Evolutionary conservation across 768 basidiomycete genomes (phyloP).

Genomic region (Termitomyces sp.): DNA sequence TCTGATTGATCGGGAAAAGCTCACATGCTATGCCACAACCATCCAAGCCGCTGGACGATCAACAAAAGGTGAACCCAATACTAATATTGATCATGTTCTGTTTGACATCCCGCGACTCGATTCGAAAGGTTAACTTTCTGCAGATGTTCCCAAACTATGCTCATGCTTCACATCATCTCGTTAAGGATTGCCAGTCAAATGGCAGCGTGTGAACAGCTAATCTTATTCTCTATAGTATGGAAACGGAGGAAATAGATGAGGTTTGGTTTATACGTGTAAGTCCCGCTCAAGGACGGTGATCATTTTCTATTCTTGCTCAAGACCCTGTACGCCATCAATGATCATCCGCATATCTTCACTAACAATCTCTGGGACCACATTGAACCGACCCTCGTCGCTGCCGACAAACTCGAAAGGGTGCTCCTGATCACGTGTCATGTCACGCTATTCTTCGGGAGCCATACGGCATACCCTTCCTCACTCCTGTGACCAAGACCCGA

Average conservation of each 20-base stretch:
- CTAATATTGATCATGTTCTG: background rate
- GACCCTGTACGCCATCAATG: background rate
- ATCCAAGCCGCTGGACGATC: background rate
- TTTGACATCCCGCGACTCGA: background rate
- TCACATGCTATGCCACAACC: background rate
- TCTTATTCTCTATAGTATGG: background rate
- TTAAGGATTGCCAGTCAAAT: background rate
- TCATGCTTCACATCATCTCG: background rate
- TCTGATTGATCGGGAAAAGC: background rate
- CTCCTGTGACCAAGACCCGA: background rate
- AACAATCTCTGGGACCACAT: background rate
- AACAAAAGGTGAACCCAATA: background rate
- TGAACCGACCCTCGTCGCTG: background rate
- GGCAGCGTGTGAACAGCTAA: background rate
- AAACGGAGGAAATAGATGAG: background rate
- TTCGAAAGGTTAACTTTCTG: background rate
- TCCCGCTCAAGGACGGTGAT: background rate
- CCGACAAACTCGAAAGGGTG: background rate
- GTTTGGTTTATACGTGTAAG: background rate
- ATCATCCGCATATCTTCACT: background rate
- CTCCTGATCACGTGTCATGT: background rate
- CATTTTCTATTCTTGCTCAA: background rate
- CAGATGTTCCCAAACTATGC: background rate
- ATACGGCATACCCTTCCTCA: background rate
- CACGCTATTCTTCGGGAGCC: background rate